Conservation (phyloP, 164 flowering plant genomes). For the Santalum album region DNA sequence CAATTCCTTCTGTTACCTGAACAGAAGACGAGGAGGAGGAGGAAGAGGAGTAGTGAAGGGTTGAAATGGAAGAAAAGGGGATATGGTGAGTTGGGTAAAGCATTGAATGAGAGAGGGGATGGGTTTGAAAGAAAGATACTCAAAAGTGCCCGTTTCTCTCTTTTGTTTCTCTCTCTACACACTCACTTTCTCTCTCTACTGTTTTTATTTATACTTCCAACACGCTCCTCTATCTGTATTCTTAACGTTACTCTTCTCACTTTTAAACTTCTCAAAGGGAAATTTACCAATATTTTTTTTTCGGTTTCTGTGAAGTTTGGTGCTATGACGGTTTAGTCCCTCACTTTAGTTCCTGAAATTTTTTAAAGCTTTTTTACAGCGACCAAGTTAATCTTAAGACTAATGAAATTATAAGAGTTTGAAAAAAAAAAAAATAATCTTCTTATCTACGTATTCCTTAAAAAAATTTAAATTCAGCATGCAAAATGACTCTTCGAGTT, state of each 20-base stretch:
- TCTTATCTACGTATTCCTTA: no score
- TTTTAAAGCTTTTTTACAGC: no score
- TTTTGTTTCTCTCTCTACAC: neutral
- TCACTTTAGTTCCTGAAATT: no score
- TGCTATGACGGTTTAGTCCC: no score
- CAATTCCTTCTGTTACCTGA: constrained; percentile 2
- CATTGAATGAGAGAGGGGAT: constrained; percentile 33
- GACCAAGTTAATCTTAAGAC: no score
- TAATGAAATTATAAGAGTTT: no score
- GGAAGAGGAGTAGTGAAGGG: constrained; percentile 11
- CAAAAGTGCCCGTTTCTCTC: neutral
- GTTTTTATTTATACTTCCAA: neutral
- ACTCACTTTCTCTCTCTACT: neutral
- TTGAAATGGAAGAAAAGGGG: constrained; percentile 24
- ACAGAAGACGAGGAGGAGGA: constrained; percentile 6
- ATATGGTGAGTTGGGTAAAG: constrained; percentile 52
- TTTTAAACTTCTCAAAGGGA: neutral
- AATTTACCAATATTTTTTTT: no score
- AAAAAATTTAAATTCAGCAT: no score
- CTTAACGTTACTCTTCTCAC: neutral
- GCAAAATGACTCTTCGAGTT: no score
- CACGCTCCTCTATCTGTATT: neutral
- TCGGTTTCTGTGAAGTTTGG: no score
- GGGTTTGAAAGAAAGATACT: neutral
- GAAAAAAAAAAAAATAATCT: no score